Conservation (phyloP, 2,329 filamentous ascomycete genomes). For the Chlorencoelia australis region DNA sequence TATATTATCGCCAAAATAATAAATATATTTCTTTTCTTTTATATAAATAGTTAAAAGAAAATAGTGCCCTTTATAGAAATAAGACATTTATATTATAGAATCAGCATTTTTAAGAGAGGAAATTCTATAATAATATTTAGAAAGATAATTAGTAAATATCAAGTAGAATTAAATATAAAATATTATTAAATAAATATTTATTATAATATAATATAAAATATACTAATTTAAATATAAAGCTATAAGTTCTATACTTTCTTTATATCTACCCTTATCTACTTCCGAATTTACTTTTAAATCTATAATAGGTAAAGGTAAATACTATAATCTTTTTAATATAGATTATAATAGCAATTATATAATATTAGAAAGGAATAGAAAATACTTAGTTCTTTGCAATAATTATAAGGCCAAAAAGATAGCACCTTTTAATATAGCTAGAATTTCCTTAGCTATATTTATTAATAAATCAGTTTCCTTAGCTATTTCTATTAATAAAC, state of each 20-base stretch:
- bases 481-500: no score
- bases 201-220: background rate
- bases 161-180: background rate
- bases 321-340: background rate
- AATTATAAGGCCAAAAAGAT: background rate
- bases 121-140: background rate
- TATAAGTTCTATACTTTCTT: background rate
- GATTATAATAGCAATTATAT: background rate
- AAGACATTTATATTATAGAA: background rate
- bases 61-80: background rate
- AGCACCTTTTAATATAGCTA: background rate
- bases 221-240: background rate
- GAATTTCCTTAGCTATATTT: background rate
- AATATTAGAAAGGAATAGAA: background rate
- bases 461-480: no score
- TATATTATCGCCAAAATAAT: background rate
- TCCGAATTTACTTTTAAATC: no score
- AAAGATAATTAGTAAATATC: background rate
- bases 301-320: background rate
- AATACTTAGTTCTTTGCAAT: background rate
- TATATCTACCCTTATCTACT: background rate
- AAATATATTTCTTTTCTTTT: background rate
- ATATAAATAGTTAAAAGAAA: background rate
- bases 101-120: background rate
- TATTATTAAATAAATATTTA: background rate